These are phyloP conservation scores for Fusarium vanettenii DNA, from an alignment of 2,329 filamentous ascomycete species.

Conservation along the genomic window DNA sequence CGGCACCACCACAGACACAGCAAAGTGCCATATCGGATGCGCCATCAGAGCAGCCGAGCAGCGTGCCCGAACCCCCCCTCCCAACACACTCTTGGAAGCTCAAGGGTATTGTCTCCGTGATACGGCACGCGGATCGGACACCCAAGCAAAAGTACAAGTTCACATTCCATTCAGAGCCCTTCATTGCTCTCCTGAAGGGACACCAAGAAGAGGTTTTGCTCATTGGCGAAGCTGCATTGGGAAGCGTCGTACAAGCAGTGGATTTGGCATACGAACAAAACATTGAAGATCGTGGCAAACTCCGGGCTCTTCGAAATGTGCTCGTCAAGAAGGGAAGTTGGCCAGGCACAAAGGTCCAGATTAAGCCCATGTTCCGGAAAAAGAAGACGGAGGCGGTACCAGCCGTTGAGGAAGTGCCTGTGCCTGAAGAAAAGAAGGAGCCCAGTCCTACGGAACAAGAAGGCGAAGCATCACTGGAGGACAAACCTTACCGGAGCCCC, in stretches of 20 bases:
- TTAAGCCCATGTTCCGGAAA: constrained; percentile 99
- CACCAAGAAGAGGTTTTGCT: constrained; percentile 97
- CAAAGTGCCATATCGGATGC: constrained; percentile 50
- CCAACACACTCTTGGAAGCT: constrained; percentile 97
- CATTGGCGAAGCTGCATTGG: constrained; percentile 88
- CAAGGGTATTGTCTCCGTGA: constrained; percentile 96
- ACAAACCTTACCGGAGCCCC: constrained; percentile 51
- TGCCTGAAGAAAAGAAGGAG: constrained; percentile 45
- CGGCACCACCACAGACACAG: constrained; percentile 43
- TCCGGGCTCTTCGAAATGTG: constrained; percentile 86
- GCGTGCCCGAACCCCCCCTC: constrained; percentile 70
- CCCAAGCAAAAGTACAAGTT: constrained; percentile 99
- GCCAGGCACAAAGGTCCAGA: constrained; percentile 97
- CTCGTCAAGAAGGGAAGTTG: constrained; percentile 92
- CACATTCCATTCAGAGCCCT: constrained; percentile 96
- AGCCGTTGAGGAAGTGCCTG: constrained; percentile 50
- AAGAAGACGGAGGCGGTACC: constrained; percentile 74
- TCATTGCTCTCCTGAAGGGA: constrained; percentile 92
- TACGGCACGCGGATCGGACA: constrained; percentile 95
- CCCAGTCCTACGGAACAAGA: constrained; percentile 34
- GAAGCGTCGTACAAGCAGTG: constrained; percentile 90
- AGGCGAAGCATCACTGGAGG: constrained; percentile 38
- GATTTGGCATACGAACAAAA: constrained; percentile 81
- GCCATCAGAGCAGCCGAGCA: constrained; percentile 45
- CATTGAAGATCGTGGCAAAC: constrained; percentile 86